Base-by-base conservation (phyloP, 1,284 basidiomycete genomes). In the Boletus calvinii region DNA sequence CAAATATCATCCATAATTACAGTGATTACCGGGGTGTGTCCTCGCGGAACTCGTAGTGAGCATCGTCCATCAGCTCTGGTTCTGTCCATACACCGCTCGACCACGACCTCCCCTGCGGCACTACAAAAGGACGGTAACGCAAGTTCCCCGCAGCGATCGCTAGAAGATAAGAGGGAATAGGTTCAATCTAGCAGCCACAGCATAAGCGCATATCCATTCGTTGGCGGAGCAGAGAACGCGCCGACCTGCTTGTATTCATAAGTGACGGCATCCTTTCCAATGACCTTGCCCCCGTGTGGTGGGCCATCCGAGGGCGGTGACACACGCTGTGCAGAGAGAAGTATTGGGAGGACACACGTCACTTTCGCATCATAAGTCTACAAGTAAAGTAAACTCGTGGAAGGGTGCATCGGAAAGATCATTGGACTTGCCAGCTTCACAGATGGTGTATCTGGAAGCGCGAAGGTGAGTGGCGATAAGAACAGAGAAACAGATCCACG, bases 31-130 rank as follows among this genome's bases (percentile, higher is more conserved):
- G 81, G 29, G 83, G 80, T 2, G 92, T 93, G 62, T 95, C 92
- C 57, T 87, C 84, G 58, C 81, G 85, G 65, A 98, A 98, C 68
- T 98, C 94, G 82, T 87, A 88, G 63, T 85, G 90, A 0, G 89
- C 85, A 1, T 77, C 79, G 3, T 92, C 85, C 59, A 97, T 81
- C 36, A 87, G 71, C 58, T 87, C 85, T 0, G 93, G 93, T 71
- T 97, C 93, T 2, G 92, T 86, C 94, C 94, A 98, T 9, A 94
- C 81, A 3, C 94, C 94, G 9, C 78, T 87, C 15, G 73, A 81
- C 92, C 92, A 94, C 12, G 76, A 65, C 59, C 81, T 87, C 22
- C 83, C 85, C 44, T 79, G 68, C 13, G 80, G 70, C 44, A 76
- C 70, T 3, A 79, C 72, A 68, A 94, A 92, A 0, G 83, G 67